Base-by-base conservation (phyloP, 768 basidiomycete species). In the Tubosaeta sp. region DNA sequence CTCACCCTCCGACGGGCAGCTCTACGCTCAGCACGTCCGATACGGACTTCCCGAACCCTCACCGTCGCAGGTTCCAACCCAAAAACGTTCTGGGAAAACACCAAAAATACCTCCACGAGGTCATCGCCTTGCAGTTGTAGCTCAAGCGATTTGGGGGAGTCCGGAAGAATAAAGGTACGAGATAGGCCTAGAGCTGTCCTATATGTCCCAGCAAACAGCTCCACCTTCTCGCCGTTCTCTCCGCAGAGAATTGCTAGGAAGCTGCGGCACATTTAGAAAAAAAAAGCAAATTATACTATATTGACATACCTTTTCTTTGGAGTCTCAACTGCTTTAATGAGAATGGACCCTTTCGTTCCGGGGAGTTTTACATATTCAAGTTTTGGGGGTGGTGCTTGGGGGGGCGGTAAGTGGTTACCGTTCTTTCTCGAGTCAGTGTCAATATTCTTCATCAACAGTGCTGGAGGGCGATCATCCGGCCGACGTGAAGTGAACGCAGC, bases 241-340 rank as follows among this genome's bases (percentile, higher is more conserved):
- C 92, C 92, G 57, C 93, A 94, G 0, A 95, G 78, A 60, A 94
- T 94, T 9, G 93, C 92, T 21, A 95, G 78, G 73, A 94, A 95
- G 67, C 90, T 93, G 54, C 4, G 1, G 36, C 35, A 45, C 44
- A 7, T 9, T 59, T 10, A 55, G 35, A 58, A 39, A 11, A 43
- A 16, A 7, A 32, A n/a, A n/a, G n/a, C 21, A 6, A 27, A 7
- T 22, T 16, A 32, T 3, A 36, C n/a, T 8, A 5, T 10, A 2
- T 44, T 25, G 13, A 44, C 49, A 48, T 34, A 87, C 85, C 93
- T 95, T 71, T 92, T 90, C 74, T 84, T 92, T 50, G 79, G 80
- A 5, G 92, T 95, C 69, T 95, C 93, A 2, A 92, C 89, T 1
- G 92, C 84, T 60, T 91, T 91, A 44, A 95, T 79, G 63, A 90